These are phyloP conservation scores for Diplocarpon mali DNA, from an alignment of 2,329 filamentous ascomycete species.

Conservation along the genomic window DNA sequence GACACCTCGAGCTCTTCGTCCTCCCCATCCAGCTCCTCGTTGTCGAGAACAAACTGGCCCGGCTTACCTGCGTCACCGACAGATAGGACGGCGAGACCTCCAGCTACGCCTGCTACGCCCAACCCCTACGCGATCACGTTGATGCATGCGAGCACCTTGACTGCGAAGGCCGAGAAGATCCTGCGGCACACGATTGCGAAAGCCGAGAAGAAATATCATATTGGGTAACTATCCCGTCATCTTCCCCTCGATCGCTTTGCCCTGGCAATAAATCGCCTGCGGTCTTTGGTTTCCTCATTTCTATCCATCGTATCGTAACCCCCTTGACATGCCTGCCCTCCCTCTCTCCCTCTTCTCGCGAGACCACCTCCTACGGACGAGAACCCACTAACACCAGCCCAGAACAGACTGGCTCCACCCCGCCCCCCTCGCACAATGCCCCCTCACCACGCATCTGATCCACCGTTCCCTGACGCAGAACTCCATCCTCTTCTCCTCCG, in stretches of 20 bases:
- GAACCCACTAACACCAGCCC: neutral
- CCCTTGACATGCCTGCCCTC: neutral
- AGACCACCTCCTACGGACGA: too few relatives aligned
- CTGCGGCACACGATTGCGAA: constrained; percentile 39
- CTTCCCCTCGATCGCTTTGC: constrained; percentile 11
- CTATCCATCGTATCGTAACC: neutral
- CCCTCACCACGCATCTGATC: constrained; percentile 41
- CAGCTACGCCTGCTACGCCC: constrained; percentile 29
- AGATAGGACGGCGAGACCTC: constrained; percentile 11
- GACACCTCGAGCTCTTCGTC: constrained; percentile 11
- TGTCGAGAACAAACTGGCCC: constrained; percentile 20
- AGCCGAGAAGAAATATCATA: constrained; percentile 39
- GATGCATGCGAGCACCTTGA: constrained; percentile 35
- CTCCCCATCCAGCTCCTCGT: constrained; percentile 4
- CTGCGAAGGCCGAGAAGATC: constrained; percentile 36
- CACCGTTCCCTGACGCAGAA: constrained; percentile 47
- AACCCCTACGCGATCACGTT: constrained; percentile 39
- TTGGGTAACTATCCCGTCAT: constrained; percentile 26
- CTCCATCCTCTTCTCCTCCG: constrained; percentile 47
- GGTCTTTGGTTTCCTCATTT: neutral
- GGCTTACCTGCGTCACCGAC: constrained; percentile 19
- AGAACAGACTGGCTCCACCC: constrained; percentile 21
- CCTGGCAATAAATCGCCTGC: neutral
- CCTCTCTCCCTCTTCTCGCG: neutral
- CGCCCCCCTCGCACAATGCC: constrained; percentile 31